Evolutionary conservation across 2,329 filamentous ascomycete species (phyloP).

Genomic region (Cercospora sojina): DNA sequence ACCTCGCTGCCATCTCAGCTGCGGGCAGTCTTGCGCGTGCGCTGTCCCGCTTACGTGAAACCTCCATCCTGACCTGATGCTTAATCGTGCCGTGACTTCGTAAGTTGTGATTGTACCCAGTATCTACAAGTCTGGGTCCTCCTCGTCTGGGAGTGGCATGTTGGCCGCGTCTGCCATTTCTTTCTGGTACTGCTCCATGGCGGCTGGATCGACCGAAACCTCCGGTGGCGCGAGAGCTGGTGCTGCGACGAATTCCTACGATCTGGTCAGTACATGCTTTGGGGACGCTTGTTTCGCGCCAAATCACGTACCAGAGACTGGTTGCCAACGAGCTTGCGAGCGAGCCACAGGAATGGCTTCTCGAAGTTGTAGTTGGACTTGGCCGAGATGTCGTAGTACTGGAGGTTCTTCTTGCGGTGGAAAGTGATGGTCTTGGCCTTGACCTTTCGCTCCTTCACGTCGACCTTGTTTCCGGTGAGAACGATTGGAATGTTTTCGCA

Average conservation of each 20-base stretch:
- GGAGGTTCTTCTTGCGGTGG: constrained; percentile 99
- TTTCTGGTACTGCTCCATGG: constrained; percentile 77
- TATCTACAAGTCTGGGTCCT: constrained; percentile 66
- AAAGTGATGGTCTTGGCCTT: constrained; percentile 99
- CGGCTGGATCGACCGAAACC: constrained; percentile 79
- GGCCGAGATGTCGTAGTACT: constrained; percentile 99
- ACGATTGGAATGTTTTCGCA: constrained; percentile 99
- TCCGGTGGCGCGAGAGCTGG: constrained; percentile 92
- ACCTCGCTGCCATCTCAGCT: constrained; percentile 25
- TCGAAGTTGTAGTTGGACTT: constrained; percentile 99
- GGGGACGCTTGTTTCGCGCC: background rate
- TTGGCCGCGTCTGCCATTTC: constrained; percentile 81
- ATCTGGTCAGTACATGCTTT: constrained; percentile 30
- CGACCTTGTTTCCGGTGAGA: constrained; percentile 98
- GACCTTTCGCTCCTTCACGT: constrained; percentile 99
- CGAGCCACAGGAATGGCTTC: constrained; percentile 99
- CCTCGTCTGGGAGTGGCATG: constrained; percentile 91
- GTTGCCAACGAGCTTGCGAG: constrained; percentile 97
- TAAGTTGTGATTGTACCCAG: constrained; percentile 18
- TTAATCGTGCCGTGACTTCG: constrained; percentile 27
- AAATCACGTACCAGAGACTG: constrained; percentile 65
- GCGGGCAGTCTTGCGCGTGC: constrained; percentile 19
- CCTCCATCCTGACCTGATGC: constrained; percentile 17
- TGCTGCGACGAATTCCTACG: constrained; percentile 91
- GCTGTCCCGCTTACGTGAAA: constrained; percentile 23